Evolutionary conservation across 805 yeast species (phyloP).

Genomic region (Saccharomycopsis olivae): DNA sequence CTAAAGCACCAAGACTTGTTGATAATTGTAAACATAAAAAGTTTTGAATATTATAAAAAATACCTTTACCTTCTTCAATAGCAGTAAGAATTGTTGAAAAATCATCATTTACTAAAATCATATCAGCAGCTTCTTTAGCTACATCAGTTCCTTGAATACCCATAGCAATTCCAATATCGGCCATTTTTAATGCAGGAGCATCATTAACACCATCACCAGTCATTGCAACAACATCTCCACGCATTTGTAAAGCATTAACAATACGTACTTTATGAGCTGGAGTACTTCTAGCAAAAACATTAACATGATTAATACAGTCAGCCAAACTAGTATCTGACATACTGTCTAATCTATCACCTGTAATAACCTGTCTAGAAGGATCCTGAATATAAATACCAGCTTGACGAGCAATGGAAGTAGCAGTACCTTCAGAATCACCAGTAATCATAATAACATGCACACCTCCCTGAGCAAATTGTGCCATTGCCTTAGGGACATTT

Average conservation of each 20-base stretch:
- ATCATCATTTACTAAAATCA: conserved; percentile 95
- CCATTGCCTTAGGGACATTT: conserved; percentile 65
- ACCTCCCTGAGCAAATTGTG: conserved; percentile 76
- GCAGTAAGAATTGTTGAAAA: conserved; percentile 90
- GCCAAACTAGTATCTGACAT: conserved; percentile 67
- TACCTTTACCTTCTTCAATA: conserved; percentile 95
- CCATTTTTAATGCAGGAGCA: conserved; percentile 95
- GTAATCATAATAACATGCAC: conserved; percentile 98
- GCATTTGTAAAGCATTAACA: conserved; percentile 77
- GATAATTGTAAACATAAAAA: conserved; percentile 92
- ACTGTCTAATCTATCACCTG: conserved; percentile 73
- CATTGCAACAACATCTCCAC: conserved; percentile 97
- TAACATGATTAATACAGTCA: conserved; percentile 67
- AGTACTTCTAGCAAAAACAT: conserved; percentile 89
- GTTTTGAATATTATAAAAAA: conserved; percentile 89
- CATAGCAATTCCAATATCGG: conserved; percentile 94
- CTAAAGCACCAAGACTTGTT: conserved; percentile 89
- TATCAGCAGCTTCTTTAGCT: conserved; percentile 96
- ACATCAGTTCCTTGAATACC: conserved; percentile 94
- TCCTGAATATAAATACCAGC: conserved; percentile 78
- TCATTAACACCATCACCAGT: conserved; percentile 99
- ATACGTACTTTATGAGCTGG: conserved; percentile 90
- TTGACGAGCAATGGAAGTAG: conserved; percentile 72
- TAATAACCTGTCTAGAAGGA: conserved; percentile 57
- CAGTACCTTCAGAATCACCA: conserved; percentile 86